A percentile compares a stretch with the other conserved stretches of the same genome.
phyloP scores from a whole-genome alignment of 108 stramenopile species.

The Heterococcus sp. region DNA sequence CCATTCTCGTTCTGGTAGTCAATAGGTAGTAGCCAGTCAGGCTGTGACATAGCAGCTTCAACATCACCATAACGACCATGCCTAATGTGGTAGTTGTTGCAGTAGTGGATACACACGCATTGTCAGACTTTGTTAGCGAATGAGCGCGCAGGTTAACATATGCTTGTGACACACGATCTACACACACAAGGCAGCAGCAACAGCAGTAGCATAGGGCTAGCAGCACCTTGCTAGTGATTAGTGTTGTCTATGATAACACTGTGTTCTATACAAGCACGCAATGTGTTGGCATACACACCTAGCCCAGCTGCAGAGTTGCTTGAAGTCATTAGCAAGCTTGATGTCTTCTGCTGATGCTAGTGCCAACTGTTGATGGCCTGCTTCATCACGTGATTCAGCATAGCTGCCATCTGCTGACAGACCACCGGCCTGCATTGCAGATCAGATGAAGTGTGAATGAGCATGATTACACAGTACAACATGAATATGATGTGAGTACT shows the following conservation, averaged over 20 bases:
- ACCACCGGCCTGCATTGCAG: background rate
- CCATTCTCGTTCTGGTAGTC: conserved; percentile 74
- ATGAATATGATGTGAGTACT: background rate
- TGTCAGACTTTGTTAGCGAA: too few relatives aligned
- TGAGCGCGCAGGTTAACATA: too few relatives aligned
- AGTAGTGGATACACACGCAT: too few relatives aligned
- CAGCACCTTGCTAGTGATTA: too few relatives aligned
- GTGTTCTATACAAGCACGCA: too few relatives aligned
- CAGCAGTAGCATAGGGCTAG: too few relatives aligned
- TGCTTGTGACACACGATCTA: too few relatives aligned
- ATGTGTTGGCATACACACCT: conserved; percentile 9
- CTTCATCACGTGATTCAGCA: background rate
- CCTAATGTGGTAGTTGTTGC: too few relatives aligned
- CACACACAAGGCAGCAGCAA: too few relatives aligned
- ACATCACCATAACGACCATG: conserved; percentile 64
- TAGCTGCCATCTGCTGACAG: background rate
- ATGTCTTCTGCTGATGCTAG: conserved; percentile 32
- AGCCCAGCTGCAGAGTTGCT: conserved; percentile 62
- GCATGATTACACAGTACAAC: too few relatives aligned
- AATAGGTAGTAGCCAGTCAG: conserved; percentile 65
- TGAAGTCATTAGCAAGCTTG: conserved; percentile 54
- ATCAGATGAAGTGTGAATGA: background rate
- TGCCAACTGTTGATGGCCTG: background rate
- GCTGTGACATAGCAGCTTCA: conserved; percentile 59
- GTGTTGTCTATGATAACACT: too few relatives aligned